Evolutionary conservation across 106 monocot species (phyloP).

Genomic region (Apostasia shenzhenica): DNA sequence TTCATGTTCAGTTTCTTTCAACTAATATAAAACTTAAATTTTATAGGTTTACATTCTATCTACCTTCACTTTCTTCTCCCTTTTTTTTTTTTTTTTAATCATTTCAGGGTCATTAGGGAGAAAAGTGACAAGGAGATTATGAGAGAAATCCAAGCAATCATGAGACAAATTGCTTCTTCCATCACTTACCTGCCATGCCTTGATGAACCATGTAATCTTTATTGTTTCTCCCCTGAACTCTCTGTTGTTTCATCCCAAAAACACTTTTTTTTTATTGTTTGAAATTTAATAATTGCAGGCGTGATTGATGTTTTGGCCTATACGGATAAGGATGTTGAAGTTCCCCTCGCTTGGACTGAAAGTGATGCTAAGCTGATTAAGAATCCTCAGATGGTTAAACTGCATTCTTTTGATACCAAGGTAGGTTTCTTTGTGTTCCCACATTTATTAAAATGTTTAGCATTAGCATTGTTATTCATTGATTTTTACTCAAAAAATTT

Average conservation of each 20-base stretch:
- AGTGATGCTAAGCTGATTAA: conserved; percentile 92
- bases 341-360: conserved; percentile 85
- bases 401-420: conserved; percentile 97
- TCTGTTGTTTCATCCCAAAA: not conserved
- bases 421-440: conserved; percentile 12
- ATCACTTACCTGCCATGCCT: conserved; percentile 97
- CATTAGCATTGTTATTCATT: too few species aligned
- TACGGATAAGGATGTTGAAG: conserved; percentile 72
- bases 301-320: conserved; percentile 93
- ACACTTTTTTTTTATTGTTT: not conserved
- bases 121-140: conserved; percentile 97
- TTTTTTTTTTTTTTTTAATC: not conserved
- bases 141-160: conserved; percentile 98
- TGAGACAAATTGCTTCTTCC: conserved; percentile 94
- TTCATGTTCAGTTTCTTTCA: too few species aligned
- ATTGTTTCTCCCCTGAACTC: not conserved
- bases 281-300: conserved; percentile 25
- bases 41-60: too few species aligned
- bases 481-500: not conserved
- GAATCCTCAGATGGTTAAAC: conserved; percentile 95
- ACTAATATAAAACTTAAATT: too few species aligned
- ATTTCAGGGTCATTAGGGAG: conserved; percentile 57
- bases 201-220: conserved; percentile 70
- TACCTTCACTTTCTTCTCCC: too few species aligned
- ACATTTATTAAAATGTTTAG: not conserved